These are phyloP conservation scores for Trametes pubescens DNA, from an alignment of 1,284 basidiomycete genomes.

Conservation along the genomic window DNA sequence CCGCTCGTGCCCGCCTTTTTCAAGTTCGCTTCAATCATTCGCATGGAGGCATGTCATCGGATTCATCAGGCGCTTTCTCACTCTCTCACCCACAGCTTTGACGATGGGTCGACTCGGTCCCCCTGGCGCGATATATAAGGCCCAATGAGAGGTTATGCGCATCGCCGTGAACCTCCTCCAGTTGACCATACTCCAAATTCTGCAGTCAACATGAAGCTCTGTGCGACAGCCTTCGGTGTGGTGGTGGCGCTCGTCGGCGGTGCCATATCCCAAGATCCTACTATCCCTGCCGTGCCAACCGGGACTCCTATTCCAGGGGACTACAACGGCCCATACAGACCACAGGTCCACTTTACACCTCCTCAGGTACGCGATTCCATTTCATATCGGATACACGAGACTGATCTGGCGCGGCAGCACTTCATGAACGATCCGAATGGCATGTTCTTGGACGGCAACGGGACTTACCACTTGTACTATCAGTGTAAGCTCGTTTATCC, in stretches of 20 bases:
- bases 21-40: no score
- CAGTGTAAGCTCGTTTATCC: conserved; percentile 11
- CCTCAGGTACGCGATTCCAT: conserved; percentile 4
- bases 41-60: no score
- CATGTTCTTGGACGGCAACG: conserved; percentile 21
- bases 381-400: not conserved
- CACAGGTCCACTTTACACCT: conserved; percentile 24
- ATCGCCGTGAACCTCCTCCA: no score
- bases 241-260: not conserved
- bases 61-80: no score
- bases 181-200: not conserved
- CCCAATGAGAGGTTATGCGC: no score
- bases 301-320: conserved; percentile 3
- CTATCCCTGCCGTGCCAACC: not conserved
- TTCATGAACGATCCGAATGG: conserved; percentile 34
- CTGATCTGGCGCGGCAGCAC: conserved; percentile 1
- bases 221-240: not conserved
- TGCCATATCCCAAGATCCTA: not conserved
- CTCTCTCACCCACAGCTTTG: no score
- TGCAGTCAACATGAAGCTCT: not conserved
- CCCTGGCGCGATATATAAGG: no score
- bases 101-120: no score
- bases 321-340: conserved; percentile 18
- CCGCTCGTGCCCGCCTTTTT: no score
- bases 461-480: conserved; percentile 31